Base-by-base conservation (phyloP, 2,329 filamentous ascomycete genomes). In the Trichoderma oligosporum region DNA sequence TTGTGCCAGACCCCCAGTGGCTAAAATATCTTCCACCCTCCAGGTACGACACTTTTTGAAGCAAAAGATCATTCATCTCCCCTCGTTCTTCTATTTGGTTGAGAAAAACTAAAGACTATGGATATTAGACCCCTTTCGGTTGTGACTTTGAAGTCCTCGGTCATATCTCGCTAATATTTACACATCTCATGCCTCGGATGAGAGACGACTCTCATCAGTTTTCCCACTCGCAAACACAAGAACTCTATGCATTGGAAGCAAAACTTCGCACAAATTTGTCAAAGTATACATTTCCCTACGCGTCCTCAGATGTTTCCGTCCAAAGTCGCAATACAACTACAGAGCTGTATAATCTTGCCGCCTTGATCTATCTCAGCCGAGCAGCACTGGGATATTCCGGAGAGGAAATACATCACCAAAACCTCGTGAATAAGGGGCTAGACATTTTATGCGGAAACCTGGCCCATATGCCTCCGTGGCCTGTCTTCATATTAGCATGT, bases 361-460 rank as follows among this genome's bases (percentile, higher is more conserved):
- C 48, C 2, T 39, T 52, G 16, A 52, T 52, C 16, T 52, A 52
- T 12, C 48, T 52, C 7, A 41, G 41, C 11, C 48, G 48, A 29
- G 48, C 48, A 22, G 48, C 36, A 3, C 24, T 52, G 48, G 48
- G 48, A 9, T 52, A 52, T 31, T 52, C 48, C 4, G 48, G 48
- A 33, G 36, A 52, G 1, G 48, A 52, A n/a, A 18, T 25, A 12
- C 36, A 31, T 3, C 48, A 52, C 25, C 39, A 18, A 16, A 52
- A 14, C n/a, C 48, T 52, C 7, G 48, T 52, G 3, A 31, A 41
- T 22, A 52, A 38, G 25, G 48, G 48, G 7, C 16, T 52, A 7
- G 25, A 41, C 14, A 20, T 52, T 4, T 20, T 52, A 11, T 41
- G 48, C 16, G 33, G 48, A n/a, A 39, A 52, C 12, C 12, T 52